Percentiles rank a stretch among this genome's conserved stretches.
Evolutionary conservation across 345 rosid genomes (phyloP).

Genomic region (Garcia nutans): DNA sequence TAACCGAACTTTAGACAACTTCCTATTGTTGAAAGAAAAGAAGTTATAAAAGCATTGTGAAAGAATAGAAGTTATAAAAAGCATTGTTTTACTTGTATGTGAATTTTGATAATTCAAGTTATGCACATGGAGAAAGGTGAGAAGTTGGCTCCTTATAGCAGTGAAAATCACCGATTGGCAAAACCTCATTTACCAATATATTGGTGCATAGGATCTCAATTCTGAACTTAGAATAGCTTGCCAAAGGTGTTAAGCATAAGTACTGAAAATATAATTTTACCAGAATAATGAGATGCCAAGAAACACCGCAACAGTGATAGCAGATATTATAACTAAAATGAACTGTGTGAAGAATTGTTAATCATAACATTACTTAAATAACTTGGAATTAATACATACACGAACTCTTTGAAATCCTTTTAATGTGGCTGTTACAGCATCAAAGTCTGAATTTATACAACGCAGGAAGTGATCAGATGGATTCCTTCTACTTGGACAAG

Average conservation of each 20-base stretch:
- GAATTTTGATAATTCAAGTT: neutral
- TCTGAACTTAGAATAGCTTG: slow-evolving; percentile 3
- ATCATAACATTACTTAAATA: neutral
- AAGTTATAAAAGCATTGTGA: neutral
- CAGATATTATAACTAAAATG: neutral
- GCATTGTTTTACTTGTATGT: neutral
- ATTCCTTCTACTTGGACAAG: slow-evolving; percentile 66
- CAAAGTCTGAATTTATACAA: slow-evolving; percentile 72
- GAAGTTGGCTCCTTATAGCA: neutral
- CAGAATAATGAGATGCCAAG: neutral
- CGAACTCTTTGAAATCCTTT: slow-evolving; percentile 61
- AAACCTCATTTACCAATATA: too few relatives aligned
- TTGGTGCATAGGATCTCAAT: neutral
- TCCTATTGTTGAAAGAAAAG: neutral
- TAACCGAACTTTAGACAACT: neutral
- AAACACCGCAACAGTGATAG: neutral
- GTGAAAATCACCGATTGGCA: too few relatives aligned
- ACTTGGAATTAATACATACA: slow-evolving; percentile 33
- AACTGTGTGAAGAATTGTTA: neutral
- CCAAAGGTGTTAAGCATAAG: neutral
- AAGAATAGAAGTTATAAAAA: neutral
- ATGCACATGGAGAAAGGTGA: neutral
- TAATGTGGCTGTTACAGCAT: slow-evolving; percentile 55
- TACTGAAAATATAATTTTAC: neutral
- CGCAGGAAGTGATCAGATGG: slow-evolving; percentile 85